A percentile compares a stretch with the other conserved stretches of the same genome.
phyloP scores from a whole-genome alignment of 2,329 filamentous ascomycete genomes.

The Penicillium sp. region DNA sequence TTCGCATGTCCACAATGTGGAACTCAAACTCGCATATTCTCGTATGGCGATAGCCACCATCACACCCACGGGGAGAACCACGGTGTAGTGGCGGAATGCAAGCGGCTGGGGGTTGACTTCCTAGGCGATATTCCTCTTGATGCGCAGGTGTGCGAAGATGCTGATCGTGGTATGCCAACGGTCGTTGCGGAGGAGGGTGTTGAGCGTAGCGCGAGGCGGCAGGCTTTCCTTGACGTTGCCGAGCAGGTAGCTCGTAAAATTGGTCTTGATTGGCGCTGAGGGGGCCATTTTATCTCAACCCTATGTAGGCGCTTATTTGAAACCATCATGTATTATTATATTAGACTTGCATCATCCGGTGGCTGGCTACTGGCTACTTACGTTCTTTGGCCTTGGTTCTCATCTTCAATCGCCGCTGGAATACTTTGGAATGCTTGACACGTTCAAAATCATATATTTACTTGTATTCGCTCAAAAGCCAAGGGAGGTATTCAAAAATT shows the following conservation, averaged over 20 bases:
- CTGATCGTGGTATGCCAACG: conserved; percentile 82
- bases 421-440: too few species aligned
- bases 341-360: neutral
- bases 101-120: conserved; percentile 71
- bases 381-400: neutral
- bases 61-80: conserved; percentile 48
- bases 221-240: conserved; percentile 71
- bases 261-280: conserved; percentile 42
- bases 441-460: too few species aligned
- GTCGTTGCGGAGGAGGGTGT: conserved; percentile 75
- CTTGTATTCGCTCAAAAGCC: too few species aligned
- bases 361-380: neutral
- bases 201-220: conserved; percentile 63
- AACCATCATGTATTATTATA: neutral
- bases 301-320: neutral
- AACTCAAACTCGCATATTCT: conserved; percentile 73
- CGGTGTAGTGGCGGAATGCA: conserved; percentile 67
- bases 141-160: conserved; percentile 80
- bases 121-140: conserved; percentile 88
- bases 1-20: conserved; percentile 79
- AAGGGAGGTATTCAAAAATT: neutral
- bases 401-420: neutral
- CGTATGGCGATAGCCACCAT: conserved; percentile 39
- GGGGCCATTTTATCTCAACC: neutral
- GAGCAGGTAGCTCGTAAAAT: conserved; percentile 49